Conservation (phyloP, 225 moss, liverwort and hornwort genomes). For the Asterella californica region DNA sequence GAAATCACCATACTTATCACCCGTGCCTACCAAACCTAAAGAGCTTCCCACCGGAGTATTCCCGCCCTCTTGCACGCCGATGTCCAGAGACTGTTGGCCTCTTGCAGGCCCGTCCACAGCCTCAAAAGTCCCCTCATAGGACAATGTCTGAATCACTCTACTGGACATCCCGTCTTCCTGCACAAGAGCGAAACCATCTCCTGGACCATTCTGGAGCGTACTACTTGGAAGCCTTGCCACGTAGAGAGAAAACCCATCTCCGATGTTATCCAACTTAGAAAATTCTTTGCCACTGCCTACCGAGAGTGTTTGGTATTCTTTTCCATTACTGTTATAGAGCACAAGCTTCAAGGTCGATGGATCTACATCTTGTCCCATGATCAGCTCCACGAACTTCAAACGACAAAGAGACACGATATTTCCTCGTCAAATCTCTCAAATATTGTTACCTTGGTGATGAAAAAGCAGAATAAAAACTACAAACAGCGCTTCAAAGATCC, state of each 20-base stretch:
- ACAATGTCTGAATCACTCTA: constrained; percentile 43
- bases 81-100: constrained; percentile 33
- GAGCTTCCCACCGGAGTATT: constrained; percentile 37
- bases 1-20: constrained; percentile 34
- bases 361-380: constrained; percentile 30
- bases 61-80: constrained; percentile 32
- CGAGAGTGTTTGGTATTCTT: constrained; percentile 29
- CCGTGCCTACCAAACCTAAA: constrained; percentile 43
- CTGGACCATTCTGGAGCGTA: constrained; percentile 45
- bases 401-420: background rate
- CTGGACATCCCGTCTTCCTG: constrained; percentile 8
- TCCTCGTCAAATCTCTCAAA: background rate
- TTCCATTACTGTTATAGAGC: constrained; percentile 38
- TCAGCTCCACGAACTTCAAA: constrained; percentile 51
- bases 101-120: constrained; percentile 48
- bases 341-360: constrained; percentile 34
- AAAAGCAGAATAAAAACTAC: background rate
- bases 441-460: background rate
- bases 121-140: constrained; percentile 41
- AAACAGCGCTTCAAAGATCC: background rate
- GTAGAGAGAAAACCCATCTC: constrained; percentile 30
- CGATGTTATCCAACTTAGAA: constrained; percentile 17
- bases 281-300: constrained; percentile 35
- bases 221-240: constrained; percentile 34
- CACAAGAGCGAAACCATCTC: constrained; percentile 53